Evolutionary conservation across 331 rosid genomes (phyloP), one percentile per base, ranked within the genome.

Genomic region (Erythrophleum ivorense): DNA sequence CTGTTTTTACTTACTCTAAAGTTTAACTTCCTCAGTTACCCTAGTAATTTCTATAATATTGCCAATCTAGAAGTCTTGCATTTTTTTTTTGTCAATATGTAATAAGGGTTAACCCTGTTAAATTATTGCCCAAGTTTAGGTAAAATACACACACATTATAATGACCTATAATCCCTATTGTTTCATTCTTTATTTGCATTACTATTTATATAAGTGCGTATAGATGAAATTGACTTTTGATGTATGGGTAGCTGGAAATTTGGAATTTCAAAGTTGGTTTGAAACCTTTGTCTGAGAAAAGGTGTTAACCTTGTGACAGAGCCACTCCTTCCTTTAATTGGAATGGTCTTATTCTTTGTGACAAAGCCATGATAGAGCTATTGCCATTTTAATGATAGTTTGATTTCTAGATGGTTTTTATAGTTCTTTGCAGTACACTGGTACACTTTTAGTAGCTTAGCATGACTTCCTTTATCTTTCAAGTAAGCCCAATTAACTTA

Each of bases 381-480:
- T 24, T 45, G 54, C 31, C 65, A 81, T 86, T 71, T 82, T 68
- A 54, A 63, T 40, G 64, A 41, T 34, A 58, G 43, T 81, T 34
- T 70, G 6, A 13, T 57, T 76, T 60, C 12, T 71, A 15, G 82
- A 71, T 88, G 80, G 50, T 75, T 89, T 83, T 60, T 92, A 94
- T 97, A 96, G 98, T 90, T 97, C 55, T 91, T 94, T 75, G 99
- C 98, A 84, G 94, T 96, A 63, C 98, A 96, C 67, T 96, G 98
- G 99, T 96, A 98, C 83, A 98, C 99, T 62, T 94, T 96, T 86
- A 95, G 98, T 77, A 91, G 92, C 89, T 40, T 96, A 89, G 18
- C 98, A 36, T 87, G 90, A 77, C 94, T 92, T 82, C 97, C 98
- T 81, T 87, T 97, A 45, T 84, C 99, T 11, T 96, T 91, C 50